Conservation (phyloP, 2,329 filamentous ascomycete genomes). For the Trichoderma polysporum region DNA sequence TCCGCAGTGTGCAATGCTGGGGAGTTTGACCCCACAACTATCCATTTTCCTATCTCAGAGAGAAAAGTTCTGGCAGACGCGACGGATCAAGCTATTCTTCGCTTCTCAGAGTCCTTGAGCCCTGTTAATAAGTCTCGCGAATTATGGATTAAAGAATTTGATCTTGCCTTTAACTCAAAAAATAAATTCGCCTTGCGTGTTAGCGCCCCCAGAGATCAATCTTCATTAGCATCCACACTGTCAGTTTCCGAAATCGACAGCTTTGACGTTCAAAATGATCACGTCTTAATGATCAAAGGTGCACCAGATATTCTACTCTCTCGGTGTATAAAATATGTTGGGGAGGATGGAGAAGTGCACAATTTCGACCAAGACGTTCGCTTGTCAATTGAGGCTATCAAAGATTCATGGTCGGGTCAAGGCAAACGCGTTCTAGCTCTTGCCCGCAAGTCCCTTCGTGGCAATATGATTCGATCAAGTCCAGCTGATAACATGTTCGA, state of each 20-base stretch:
- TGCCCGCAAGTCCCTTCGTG: conserved; percentile 28
- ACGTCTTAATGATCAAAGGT: conserved; percentile 72
- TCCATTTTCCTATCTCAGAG: conserved; percentile 58
- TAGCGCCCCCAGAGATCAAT: neutral
- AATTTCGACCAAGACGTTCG: conserved; percentile 63
- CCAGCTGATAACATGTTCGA: conserved; percentile 52
- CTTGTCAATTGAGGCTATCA: conserved; percentile 67
- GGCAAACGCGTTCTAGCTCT: conserved; percentile 53
- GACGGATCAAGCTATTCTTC: neutral
- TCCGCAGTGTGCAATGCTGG: conserved; percentile 72
- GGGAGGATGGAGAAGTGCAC: conserved; percentile 53
- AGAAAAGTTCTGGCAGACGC: conserved; percentile 53
- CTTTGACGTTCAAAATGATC: conserved; percentile 45
- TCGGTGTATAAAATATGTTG: conserved; percentile 59
- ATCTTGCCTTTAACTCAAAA: conserved; percentile 76
- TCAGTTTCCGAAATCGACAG: neutral
- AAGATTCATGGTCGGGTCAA: conserved; percentile 51
- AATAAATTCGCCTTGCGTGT: conserved; percentile 74
- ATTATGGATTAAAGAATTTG: conserved; percentile 65
- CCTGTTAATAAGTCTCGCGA: conserved; percentile 70
- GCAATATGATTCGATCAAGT: conserved; percentile 42
- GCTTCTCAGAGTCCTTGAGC: neutral
- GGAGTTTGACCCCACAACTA: conserved; percentile 68
- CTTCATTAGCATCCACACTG: neutral
- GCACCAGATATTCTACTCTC: conserved; percentile 71